Base-by-base conservation (phyloP, 2,329 filamentous ascomycete genomes). In the Hyphodiscus sp. region DNA sequence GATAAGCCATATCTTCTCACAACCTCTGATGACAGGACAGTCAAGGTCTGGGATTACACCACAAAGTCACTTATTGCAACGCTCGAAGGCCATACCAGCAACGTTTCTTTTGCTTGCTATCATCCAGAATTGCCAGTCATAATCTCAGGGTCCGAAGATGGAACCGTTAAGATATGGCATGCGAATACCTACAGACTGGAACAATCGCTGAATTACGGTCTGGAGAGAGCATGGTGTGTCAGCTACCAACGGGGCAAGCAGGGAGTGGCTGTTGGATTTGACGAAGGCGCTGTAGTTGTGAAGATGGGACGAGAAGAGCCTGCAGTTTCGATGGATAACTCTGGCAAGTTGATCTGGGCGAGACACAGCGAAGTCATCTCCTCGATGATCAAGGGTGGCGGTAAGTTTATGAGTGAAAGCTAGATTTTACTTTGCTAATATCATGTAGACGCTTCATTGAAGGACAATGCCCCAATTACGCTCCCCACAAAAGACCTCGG, bases 11-110 rank as follows among this genome's bases (percentile, higher is more conserved):
- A 99, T 68, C 85, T 99, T 45, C 85, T 99, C 59, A 99, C 94
- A 20, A 96, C 92, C 15, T 96, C 91, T 8, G 94, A 99, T 70
- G 94, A 97, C 72, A 85, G 89, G 65, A 97, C 92, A 0, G 90
- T 97, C 65, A 97, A 97, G 78, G 83, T 99, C 52, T 99, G 94
- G 92, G 94, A 99, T 69, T 97, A 99, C 76, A 97, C 92, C 13
- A 97, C 91, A 47, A 99, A 99, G 74, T 94, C 91, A 13, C 78
- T 97, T 61, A 96, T 97, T 68, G 94, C 94, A 29, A 97, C 92
- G 2, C 79, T 99, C 47, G 94, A 99, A 71, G 94, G 94, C 26
- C 94, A 99, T 71, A 95, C 91, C 29, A 96, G 91, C 72, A 99
- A 99, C 67, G 94, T 99, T 47, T 96, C 91, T 2, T 99, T 97